phyloP scores from a whole-genome alignment of 2,329 filamentous ascomycete species.

The Phaeoacremonium minimum region DNA sequence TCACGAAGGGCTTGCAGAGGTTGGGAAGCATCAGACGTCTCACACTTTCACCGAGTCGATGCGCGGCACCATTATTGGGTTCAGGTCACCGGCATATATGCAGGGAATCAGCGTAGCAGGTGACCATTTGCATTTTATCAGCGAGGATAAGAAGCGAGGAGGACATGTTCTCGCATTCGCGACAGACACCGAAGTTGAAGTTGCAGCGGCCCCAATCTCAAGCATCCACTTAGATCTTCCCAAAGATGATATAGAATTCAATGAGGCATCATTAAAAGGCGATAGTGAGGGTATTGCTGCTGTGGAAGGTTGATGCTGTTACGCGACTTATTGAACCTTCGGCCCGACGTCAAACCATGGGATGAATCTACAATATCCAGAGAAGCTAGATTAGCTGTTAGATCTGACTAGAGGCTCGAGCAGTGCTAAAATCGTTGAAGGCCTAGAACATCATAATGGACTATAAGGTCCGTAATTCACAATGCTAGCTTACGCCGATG shows the following conservation, averaged over 20 bases:
- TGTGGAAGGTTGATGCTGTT: conserved; percentile 21
- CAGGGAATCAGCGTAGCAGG: conserved; percentile 27
- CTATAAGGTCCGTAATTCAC: too few relatives aligned
- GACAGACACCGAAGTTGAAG: conserved; percentile 22
- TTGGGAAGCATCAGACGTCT: conserved; percentile 20
- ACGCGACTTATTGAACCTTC: too few relatives aligned
- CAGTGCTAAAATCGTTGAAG: too few relatives aligned
- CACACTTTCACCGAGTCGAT: conserved; percentile 18
- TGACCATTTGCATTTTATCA: conserved; percentile 28
- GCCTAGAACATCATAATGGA: too few relatives aligned
- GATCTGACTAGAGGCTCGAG: too few relatives aligned
- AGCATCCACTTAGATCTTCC: conserved; percentile 25
- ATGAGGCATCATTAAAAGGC: conserved; percentile 18
- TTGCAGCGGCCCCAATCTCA: conserved; percentile 19
- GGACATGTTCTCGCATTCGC: conserved; percentile 25
- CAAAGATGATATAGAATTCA: conserved; percentile 24
- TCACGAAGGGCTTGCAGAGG: conserved; percentile 19
- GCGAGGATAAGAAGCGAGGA: conserved; percentile 19
- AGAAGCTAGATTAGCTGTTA: too few relatives aligned
- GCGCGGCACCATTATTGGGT: conserved; percentile 24
- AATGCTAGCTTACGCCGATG: too few relatives aligned
- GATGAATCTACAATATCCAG: too few relatives aligned
- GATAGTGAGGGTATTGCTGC: conserved; percentile 21
- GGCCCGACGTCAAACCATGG: too few relatives aligned
- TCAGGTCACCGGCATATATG: conserved; percentile 23